Evolutionary conservation across 192 early-diverging fungal species (phyloP), one percentile per base, ranked within the genome.

Genomic region (Rhizoclosmatium sp.): DNA sequence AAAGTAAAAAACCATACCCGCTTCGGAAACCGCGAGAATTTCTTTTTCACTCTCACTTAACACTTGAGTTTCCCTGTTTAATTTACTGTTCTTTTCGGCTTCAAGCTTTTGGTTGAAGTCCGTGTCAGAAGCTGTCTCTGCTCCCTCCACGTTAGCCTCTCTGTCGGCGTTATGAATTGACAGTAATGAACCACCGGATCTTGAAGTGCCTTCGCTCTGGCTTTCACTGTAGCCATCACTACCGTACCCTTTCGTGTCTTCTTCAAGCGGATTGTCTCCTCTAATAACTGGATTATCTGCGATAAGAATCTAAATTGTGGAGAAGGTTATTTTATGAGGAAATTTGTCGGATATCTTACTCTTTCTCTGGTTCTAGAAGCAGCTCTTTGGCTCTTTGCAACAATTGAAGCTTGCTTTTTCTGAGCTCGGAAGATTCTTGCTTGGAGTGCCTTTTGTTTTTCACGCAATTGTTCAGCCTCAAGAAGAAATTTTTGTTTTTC

Each of bases 291-390:
- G 78, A 59, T 80, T 39, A 19, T 80, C 78, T 7, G 71, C 59
- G 44, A 80, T 60, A 56, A 80, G 71, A n/a, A 59, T 59, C 78
- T 80, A 42, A 42, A 31, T 31, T 31, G 31, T 31, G 31, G 0
- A 31, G 0, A 31, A 31, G 31, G 0, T 31, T 39, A 65, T 12
- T 65, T 14, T 31, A 23, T n/a, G 42, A 70, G 68, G 12, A 14
- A 40, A n/a, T n/a, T n/a, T 56, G 31, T 42, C 7, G 12, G 19
- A 12, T 47, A 10, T 19, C 23, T 10, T 41, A 75, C 79, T 47
- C 66, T 80, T 47, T 80, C 79, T 45, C 79, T 60, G 42, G n/a
- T 69, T 21, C 73, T 42, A 12, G 65, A 39, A 67, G 79, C 79
- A 40, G 31, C 31, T 19, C 79, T 48, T 48, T 80, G 71, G 1